Base-by-base conservation (phyloP, 192 early-diverging fungal species). In the Coemansia sp. region DNA sequence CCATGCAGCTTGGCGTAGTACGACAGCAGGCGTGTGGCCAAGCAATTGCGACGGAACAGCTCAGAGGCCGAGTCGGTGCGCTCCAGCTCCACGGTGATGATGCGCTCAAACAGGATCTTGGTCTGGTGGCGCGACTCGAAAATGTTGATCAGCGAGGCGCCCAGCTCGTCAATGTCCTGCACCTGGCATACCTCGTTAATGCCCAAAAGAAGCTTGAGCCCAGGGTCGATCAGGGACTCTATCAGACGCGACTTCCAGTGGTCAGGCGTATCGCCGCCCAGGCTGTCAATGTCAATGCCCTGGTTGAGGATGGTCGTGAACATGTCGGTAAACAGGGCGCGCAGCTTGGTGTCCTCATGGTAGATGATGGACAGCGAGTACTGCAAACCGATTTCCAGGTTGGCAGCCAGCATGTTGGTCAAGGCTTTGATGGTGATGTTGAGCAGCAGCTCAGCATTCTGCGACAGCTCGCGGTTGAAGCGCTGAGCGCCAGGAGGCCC, bases 251-350 rank as follows among this genome's bases (percentile, higher is more conserved):
- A 86, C 69, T 94, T 92, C 56, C 95, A 87, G 67, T 88, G 89
- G 38, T 84, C 87, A 65, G 89, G 88, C 16, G 81, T 86, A 73
- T 87, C 93, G 75, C 86, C 90, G 28, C 83, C 88, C 61, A 98
- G 72, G 0, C 87, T 89, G 35, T 89, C 91, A 67, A 91, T 91
- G 61, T 93, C 90, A n/a, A 88, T 88, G n/a, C 93, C 96, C 73
- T 88, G 80, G 60, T 93, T 90, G 46, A 99, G 76, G 50, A 97
- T 89, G 60, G 96, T 93, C 24, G 94, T 95, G 40, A 99, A 78
- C 33, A 99, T 94, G 53, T 94, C 88, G 74, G 94, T 94, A 67
- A 97, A 99, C 23, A 94, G 86, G 0, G 92, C 89, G 18, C 96
- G 86, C 56, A 91, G 93, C 65, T 90, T 88, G 14, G 88, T 85